Base-by-base conservation (phyloP, 768 basidiomycete genomes). In the Phylloporus sp. region DNA sequence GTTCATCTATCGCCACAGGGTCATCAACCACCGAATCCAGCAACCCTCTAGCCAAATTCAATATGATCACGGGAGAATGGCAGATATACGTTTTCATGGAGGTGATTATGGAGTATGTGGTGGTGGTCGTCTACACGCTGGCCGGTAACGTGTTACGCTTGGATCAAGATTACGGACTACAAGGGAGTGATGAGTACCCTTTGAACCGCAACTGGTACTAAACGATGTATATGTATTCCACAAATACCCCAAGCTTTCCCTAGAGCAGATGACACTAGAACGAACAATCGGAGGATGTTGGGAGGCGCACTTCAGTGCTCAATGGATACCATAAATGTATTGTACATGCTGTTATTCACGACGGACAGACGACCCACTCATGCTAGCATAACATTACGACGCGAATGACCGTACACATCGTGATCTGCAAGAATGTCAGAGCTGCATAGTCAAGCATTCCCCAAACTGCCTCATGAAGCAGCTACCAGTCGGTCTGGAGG, bases 401-500 rank as follows among this genome's bases (percentile, higher is more conserved):
- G 8, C 9, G 5, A 10, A 23, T 14, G n/a, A n/a, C n/a, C 24
- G 23, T 21, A 5, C 17, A 37, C 18, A 36, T 26, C 5, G 14
- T 26, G 5, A 20, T 14, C 9, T 24, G 6, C 7, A 20, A 44
- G 27, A 51, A 67, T 85, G 80, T 86, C 56, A 62, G 81, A 77
- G 72, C 76, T 57, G 56, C 84, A 84, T 82, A 86, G 84, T 86
- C 84, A 82, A 86, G 82, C 80, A 71, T 68, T 69, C 73, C 69
- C 71, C 71, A 71, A 67, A 50, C 67, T 71, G 68, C 65, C 63
- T 61, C 53, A 42, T 58, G 61, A 62, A 45, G 57, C 58, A 60
- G 70, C 65, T 62, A 62, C 50, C 61, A 52, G 53, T 65, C 62
- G 56, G 57, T 68, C 69, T 75, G 63, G 73, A 68, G 73, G 70